Evolutionary conservation across 257 asterid genomes (phyloP).

Genomic region (Nicotiana tomentosiformis): DNA sequence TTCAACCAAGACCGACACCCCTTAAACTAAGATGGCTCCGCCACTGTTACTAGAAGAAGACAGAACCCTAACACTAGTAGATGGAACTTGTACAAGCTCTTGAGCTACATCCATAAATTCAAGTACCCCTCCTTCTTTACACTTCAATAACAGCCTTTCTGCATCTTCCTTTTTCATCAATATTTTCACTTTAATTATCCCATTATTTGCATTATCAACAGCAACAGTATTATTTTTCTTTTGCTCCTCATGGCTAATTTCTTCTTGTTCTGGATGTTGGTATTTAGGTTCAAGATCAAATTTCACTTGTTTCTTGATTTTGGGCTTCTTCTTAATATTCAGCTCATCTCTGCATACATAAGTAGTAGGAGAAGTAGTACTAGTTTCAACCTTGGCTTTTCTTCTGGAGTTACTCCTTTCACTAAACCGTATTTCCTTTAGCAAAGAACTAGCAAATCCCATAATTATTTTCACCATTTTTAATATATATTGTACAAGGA

Average conservation of each 20-base stretch:
- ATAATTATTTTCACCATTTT: no score
- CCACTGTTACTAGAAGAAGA: no score
- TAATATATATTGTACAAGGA: no score
- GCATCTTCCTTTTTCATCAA: conserved; percentile 19
- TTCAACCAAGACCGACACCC: no score
- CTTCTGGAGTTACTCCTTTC: no score
- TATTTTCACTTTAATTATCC: conserved; percentile 16
- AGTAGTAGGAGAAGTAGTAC: no score
- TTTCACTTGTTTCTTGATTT: conserved; percentile 14
- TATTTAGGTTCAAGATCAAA: neutral
- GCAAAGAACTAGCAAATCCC: no score
- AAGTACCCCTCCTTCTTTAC: conserved; percentile 23
- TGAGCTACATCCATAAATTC: conserved; percentile 21
- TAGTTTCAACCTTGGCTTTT: no score
- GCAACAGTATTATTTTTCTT: neutral
- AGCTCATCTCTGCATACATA: neutral
- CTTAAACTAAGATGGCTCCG: no score
- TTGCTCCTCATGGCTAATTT: neutral
- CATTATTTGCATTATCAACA: neutral
- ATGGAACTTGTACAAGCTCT: conserved; percentile 18
- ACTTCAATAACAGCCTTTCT: conserved; percentile 16
- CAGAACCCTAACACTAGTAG: neutral
- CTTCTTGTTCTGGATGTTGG: neutral
- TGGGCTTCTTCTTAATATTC: neutral
- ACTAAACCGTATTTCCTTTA: no score